Evolutionary conservation across 75 land plant genomes (phyloP).

Genomic region (Ceratopteris richardii): DNA sequence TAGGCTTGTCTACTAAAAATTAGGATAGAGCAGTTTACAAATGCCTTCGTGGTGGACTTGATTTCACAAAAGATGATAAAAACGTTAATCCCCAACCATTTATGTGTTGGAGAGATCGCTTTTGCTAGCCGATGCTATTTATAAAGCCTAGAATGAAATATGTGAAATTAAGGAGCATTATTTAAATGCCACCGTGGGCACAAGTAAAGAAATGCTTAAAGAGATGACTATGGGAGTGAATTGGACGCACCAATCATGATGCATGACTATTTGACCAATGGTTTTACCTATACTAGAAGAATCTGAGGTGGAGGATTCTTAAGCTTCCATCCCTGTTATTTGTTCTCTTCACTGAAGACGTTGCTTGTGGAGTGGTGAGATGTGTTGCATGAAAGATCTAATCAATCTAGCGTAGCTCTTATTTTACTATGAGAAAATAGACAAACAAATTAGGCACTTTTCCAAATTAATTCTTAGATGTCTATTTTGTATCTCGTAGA

Average conservation of each 20-base stretch:
- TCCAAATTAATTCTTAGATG: too few species aligned
- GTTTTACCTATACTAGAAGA: too few species aligned
- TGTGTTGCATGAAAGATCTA: too few species aligned
- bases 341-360: too few species aligned
- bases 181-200: constrained; percentile 22
- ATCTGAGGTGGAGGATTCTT: too few species aligned
- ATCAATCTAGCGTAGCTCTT: too few species aligned
- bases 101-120: constrained; percentile 21
- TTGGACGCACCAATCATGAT: constrained; percentile 17
- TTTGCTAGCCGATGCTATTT: constrained; percentile 14
- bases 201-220: constrained; percentile 22
- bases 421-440: too few species aligned
- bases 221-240: constrained; percentile 5
- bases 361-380: too few species aligned
- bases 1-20: constrained; percentile 4
- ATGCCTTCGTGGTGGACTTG: constrained; percentile 20
- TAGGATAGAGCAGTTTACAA: constrained; percentile 20
- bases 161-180: constrained; percentile 26
- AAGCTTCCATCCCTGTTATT: too few species aligned
- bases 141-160: constrained; percentile 12
- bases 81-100: constrained; percentile 20
- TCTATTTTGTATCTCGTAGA: too few species aligned
- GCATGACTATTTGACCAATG: constrained; percentile 10
- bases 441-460: too few species aligned
- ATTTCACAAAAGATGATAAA: constrained; percentile 31